Percentiles rank a stretch among this genome's conserved stretches.
phyloP scores from a whole-genome alignment of 2,329 filamentous ascomycete species.

The Davidsoniella neocaledoniae region DNA sequence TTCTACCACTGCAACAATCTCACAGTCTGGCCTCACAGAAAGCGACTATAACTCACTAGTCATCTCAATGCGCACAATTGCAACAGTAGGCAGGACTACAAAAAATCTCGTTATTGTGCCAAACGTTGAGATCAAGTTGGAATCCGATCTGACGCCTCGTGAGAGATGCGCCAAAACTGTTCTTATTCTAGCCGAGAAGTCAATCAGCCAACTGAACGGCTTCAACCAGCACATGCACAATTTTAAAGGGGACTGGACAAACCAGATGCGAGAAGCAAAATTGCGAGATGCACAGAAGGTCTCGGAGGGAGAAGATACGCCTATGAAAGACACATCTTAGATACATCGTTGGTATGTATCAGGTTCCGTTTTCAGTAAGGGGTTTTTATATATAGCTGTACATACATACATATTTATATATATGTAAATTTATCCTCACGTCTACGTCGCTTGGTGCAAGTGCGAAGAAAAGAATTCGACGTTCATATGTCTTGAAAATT shows the following conservation, averaged over 20 bases:
- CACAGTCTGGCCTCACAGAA: background rate
- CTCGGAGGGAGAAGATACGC: background rate
- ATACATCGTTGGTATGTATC: background rate
- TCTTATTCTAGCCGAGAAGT: conserved; percentile 9
- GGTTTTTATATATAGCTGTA: too few relatives aligned
- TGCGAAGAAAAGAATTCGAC: too few relatives aligned
- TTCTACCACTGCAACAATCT: background rate
- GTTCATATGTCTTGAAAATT: too few relatives aligned
- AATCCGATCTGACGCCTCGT: background rate
- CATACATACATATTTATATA: too few relatives aligned
- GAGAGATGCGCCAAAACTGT: conserved; percentile 5
- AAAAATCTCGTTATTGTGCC: conserved; percentile 2
- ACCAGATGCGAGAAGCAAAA: background rate
- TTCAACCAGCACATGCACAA: conserved; percentile 8
- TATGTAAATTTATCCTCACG: too few relatives aligned
- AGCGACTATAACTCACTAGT: conserved; percentile 3
- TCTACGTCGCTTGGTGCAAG: too few relatives aligned
- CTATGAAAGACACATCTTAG: background rate
- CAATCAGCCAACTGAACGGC: conserved; percentile 9
- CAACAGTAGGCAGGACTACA: conserved; percentile 4
- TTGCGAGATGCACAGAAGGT: background rate
- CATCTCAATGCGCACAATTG: background rate
- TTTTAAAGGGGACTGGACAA: background rate
- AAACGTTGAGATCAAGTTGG: conserved; percentile 1
- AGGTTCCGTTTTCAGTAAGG: too few relatives aligned